Conservation (phyloP, 2,329 filamentous ascomycete species). For the Diaporthe ampelina region DNA sequence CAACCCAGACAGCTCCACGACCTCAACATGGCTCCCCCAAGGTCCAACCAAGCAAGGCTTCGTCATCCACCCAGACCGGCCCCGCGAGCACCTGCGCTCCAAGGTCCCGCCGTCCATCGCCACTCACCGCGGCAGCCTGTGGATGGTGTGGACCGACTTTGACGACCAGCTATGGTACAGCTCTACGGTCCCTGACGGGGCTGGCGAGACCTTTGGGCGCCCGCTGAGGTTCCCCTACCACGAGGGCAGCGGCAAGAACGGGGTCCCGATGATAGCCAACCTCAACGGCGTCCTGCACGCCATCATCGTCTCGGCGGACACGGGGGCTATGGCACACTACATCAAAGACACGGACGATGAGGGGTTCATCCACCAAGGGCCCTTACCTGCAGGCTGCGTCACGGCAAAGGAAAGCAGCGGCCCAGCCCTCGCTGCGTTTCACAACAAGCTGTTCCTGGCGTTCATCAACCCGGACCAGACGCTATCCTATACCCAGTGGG, state of each 20-base stretch:
- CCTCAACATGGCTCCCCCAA: slow-evolving; percentile 49
- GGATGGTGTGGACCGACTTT: slow-evolving; percentile 52
- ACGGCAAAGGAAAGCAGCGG: slow-evolving; percentile 44
- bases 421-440: slow-evolving; percentile 51
- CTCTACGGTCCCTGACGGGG: slow-evolving; percentile 46
- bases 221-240: slow-evolving; percentile 47
- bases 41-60: slow-evolving; percentile 47
- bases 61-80: slow-evolving; percentile 43
- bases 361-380: slow-evolving; percentile 45
- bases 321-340: slow-evolving; percentile 50
- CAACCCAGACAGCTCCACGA: neutral
- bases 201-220: slow-evolving; percentile 45
- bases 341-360: slow-evolving; percentile 50
- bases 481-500: slow-evolving; percentile 49
- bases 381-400: slow-evolving; percentile 45
- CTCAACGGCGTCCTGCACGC: slow-evolving; percentile 52
- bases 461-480: slow-evolving; percentile 47
- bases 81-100: slow-evolving; percentile 48
- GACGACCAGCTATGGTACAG: slow-evolving; percentile 51
- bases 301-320: slow-evolving; percentile 47
- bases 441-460: slow-evolving; percentile 52
- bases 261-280: slow-evolving; percentile 51
- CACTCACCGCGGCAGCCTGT: slow-evolving; percentile 52
- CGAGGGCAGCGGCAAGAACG: slow-evolving; percentile 41
- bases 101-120: slow-evolving; percentile 51